Percentiles rank a stretch among this genome's conserved stretches.
These are phyloP conservation scores for Acephala macrosclerotiorum DNA, from an alignment of 2,329 filamentous ascomycete genomes.

Conservation along the genomic window DNA sequence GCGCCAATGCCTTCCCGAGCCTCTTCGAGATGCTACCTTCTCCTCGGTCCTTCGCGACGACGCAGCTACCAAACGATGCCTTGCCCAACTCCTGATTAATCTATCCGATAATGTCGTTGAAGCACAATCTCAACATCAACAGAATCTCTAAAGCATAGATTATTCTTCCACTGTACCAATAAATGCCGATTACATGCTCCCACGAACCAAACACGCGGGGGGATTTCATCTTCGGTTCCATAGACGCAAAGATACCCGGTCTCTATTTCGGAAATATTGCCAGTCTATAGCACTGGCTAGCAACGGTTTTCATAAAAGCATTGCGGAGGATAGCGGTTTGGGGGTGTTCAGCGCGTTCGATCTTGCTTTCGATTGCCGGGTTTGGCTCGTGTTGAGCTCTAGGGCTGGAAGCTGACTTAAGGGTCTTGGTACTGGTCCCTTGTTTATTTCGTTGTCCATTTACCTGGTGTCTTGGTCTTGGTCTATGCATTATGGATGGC, in stretches of 20 bases:
- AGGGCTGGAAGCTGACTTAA: constrained; percentile 23
- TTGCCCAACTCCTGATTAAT: constrained; percentile 96
- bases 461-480: constrained; percentile 38
- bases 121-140: constrained; percentile 40
- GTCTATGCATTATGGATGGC: constrained; percentile 39
- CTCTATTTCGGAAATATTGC: constrained; percentile 38
- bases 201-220: constrained; percentile 33
- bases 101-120: constrained; percentile 84
- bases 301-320: constrained; percentile 40
- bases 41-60: constrained; percentile 96
- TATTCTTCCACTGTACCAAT: constrained; percentile 41
- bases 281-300: constrained; percentile 36
- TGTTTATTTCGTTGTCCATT: constrained; percentile 36
- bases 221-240: constrained; percentile 43
- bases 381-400: constrained; percentile 5
- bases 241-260: constrained; percentile 46
- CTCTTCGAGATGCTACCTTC: constrained; percentile 98
- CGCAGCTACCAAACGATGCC: constrained; percentile 94
- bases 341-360: constrained; percentile 33
- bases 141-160: constrained; percentile 24
- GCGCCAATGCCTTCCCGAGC: constrained; percentile 94
- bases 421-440: constrained; percentile 22
- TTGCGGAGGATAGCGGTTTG: constrained; percentile 35
- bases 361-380: constrained; percentile 23
- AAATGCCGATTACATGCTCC: constrained; percentile 34